Conservation (phyloP, 2,329 filamentous ascomycete genomes). For the Alternaria longipes region DNA sequence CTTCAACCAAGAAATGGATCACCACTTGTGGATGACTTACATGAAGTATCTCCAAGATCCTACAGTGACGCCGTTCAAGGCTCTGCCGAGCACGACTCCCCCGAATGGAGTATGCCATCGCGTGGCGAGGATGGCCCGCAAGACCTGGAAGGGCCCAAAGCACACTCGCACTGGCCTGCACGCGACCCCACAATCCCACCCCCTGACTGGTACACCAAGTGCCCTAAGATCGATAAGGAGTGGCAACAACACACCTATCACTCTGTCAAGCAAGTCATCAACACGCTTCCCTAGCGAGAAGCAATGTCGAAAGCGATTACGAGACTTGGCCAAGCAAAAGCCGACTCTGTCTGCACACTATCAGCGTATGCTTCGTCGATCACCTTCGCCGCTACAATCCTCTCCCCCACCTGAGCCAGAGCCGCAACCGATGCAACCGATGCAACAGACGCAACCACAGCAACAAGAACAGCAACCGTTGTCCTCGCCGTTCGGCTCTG, state of each 20-base stretch:
- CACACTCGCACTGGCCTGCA: constrained; percentile 39
- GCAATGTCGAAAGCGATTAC: constrained; percentile 66
- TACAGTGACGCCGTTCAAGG: constrained; percentile 72
- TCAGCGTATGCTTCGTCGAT: constrained; percentile 68
- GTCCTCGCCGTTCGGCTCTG: constrained; percentile 47
- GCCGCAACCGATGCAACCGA: constrained; percentile 36
- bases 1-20: constrained; percentile 72
- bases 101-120: constrained; percentile 71
- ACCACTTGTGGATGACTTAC: constrained; percentile 72
- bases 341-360: constrained; percentile 71
- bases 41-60: constrained; percentile 72
- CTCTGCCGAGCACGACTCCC: constrained; percentile 69
- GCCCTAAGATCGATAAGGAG: constrained; percentile 55
- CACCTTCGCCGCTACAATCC: constrained; percentile 65
- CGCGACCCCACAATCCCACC: constrained; percentile 23
- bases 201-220: constrained; percentile 54
- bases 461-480: constrained; percentile 45
- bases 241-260: constrained; percentile 60
- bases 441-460: constrained; percentile 35
- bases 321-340: constrained; percentile 68
- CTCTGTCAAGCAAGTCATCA: constrained; percentile 48
- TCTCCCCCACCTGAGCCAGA: constrained; percentile 47
- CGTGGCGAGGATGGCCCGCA: constrained; percentile 68
- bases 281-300: constrained; percentile 66
- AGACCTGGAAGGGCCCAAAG: constrained; percentile 65